phyloP scores from a whole-genome alignment of 306 rosid species.

The Pachyrhizus erosus region DNA sequence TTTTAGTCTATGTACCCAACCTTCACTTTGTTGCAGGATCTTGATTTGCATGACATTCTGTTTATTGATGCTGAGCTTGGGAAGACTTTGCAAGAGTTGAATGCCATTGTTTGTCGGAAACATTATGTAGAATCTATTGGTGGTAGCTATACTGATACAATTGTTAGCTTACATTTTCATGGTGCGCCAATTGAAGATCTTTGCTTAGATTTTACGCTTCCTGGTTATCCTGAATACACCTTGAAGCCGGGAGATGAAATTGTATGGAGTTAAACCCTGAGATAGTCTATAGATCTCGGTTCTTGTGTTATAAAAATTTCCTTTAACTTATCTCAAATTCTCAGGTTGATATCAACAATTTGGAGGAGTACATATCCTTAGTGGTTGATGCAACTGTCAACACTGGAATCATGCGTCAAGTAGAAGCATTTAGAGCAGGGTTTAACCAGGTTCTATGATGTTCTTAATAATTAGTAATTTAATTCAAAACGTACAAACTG shows the following conservation, averaged over 20 bases:
- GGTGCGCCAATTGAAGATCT: conserved; percentile 81
- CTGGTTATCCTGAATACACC: conserved; percentile 83
- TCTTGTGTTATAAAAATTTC: neutral
- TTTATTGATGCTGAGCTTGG: conserved; percentile 84
- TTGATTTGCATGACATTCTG: conserved; percentile 90
- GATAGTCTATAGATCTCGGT: neutral
- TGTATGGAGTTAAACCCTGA: conserved; percentile 51
- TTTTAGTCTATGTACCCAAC: conserved; percentile 20
- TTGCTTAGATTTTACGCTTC: conserved; percentile 83
- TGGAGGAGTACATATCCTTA: conserved; percentile 85
- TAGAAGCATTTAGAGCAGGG: conserved; percentile 90
- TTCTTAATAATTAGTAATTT: neutral
- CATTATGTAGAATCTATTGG: conserved; percentile 55
- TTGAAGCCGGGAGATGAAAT: conserved; percentile 79
- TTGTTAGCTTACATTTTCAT: conserved; percentile 56
- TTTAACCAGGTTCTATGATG: conserved; percentile 75
- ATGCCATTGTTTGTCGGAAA: conserved; percentile 73
- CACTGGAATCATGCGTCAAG: conserved; percentile 77
- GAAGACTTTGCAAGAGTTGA: conserved; percentile 82
- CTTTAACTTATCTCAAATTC: conserved; percentile 8
- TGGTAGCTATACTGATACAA: conserved; percentile 47
- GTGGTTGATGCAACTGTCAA: conserved; percentile 87
- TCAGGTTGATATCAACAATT: conserved; percentile 79
- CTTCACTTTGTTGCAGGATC: conserved; percentile 63
- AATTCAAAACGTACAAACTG: neutral